Evolutionary conservation across 2,329 filamentous ascomycete genomes (phyloP), one percentile per base, ranked within the genome.

Genomic region (Fusarium sublunatum): DNA sequence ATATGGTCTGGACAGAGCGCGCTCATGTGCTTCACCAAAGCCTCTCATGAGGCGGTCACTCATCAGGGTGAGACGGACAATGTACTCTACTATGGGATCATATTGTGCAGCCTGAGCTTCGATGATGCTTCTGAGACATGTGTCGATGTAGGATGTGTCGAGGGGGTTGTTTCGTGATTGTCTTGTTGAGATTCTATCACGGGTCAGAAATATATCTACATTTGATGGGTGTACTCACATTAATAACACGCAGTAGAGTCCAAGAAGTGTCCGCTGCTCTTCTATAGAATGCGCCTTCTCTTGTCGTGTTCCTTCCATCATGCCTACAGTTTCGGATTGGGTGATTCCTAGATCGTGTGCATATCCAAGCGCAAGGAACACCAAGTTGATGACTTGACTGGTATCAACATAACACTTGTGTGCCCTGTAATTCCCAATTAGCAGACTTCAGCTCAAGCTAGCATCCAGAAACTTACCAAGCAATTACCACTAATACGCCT

Each of bases 401-500:
- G 79, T 77, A 7, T 71, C 70, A 35, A 77, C 72, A 45, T 72
- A 73, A 22, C 74, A 71, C 12, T 72, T 64, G 35, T 75, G 75
- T 13, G 72, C 73, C 78, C 77, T 79, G 19, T 0, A 9, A 8
- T 7, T 7, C 15, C 5, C 1, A 5, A 6, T 64, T 15, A 60
- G 28, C 5, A 42, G 5, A 8, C 10, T 3, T 8, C 9, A 25
- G 4, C 8, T n/a, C 6, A 19, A 3, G 6, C 5, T 10, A 9
- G 15, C 3, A n/a, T 1, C 13, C 12, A 9, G 7, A 44, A 15
- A 38, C 71, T 45, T 72, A 83, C 82, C 82, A 83, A 22, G 79
- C 75, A 50, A 82, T 71, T 36, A 77, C 75, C 39, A 82, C 73
- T 7, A 83, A 58, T 8, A 83, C 68, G 0, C 81, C 82, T 65